Evolutionary conservation across 164 flowering plant genomes (phyloP).

Genomic region (Platanus orientalis): DNA sequence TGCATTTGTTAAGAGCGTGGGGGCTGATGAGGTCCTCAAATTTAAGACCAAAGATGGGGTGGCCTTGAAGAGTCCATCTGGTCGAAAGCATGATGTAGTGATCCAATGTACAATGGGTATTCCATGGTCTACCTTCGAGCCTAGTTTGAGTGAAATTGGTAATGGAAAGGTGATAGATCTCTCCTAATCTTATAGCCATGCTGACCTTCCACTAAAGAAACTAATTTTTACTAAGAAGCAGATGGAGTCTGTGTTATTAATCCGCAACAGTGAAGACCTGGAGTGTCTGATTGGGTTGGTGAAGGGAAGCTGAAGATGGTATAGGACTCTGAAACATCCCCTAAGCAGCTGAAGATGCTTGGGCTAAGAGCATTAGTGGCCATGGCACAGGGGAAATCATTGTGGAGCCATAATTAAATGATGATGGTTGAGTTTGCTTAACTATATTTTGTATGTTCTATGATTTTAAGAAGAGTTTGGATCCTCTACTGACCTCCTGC

Average conservation of each 20-base stretch:
- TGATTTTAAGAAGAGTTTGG: no score
- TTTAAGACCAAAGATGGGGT: conserved; percentile 48
- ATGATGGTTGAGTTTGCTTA: no score
- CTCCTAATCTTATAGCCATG: conserved; percentile 34
- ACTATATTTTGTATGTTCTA: no score
- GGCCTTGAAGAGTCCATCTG: conserved; percentile 52
- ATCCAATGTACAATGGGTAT: conserved; percentile 43
- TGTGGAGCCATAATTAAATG: no score
- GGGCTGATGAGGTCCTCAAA: conserved; percentile 51
- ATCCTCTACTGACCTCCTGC: no score
- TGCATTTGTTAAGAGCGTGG: conserved; percentile 36
- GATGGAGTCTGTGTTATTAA: conserved; percentile 34
- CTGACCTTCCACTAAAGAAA: conserved; percentile 36
- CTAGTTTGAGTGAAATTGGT: conserved; percentile 34
- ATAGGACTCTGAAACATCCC: no score
- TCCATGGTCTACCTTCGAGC: no score
- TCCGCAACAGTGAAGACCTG: conserved; percentile 24
- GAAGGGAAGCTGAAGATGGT: no score
- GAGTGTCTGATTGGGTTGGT: no score
- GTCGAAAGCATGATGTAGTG: conserved; percentile 46
- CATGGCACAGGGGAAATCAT: no score
- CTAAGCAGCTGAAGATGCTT: no score
- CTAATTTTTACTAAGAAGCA: conserved; percentile 49
- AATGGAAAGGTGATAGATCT: conserved; percentile 50
- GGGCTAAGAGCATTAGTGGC: no score